Evolutionary conservation across 2,329 filamentous ascomycete species (phyloP).

Genomic region (Fusarium piperis): DNA sequence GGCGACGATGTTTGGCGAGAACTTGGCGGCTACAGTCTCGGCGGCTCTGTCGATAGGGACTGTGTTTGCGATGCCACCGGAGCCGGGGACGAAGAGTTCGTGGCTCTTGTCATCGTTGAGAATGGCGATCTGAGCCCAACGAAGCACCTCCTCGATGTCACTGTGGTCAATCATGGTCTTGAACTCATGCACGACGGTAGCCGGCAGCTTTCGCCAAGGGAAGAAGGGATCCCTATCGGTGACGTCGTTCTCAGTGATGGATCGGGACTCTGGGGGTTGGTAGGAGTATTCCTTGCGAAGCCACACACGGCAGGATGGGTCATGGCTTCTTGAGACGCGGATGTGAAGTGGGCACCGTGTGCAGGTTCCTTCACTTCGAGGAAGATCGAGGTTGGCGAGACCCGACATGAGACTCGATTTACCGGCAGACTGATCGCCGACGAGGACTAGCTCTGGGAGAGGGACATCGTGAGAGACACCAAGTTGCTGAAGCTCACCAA

Average conservation of each 20-base stretch:
- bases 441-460: slow-evolving; percentile 81
- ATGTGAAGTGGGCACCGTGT: slow-evolving; percentile 86
- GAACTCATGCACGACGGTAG: slow-evolving; percentile 65
- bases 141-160: slow-evolving; percentile 73
- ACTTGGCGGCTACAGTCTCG: slow-evolving; percentile 66
- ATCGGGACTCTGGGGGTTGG: slow-evolving; percentile 50
- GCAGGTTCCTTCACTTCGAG: slow-evolving; percentile 76
- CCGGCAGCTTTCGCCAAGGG: slow-evolving; percentile 68
- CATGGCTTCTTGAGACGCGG: slow-evolving; percentile 65
- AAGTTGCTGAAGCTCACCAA: slow-evolving; percentile 75
- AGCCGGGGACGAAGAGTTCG: slow-evolving; percentile 63
- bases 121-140: slow-evolving; percentile 80
- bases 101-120: slow-evolving; percentile 71
- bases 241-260: slow-evolving; percentile 57
- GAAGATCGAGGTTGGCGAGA: slow-evolving; percentile 75
- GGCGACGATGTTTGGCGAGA: slow-evolving; percentile 83
- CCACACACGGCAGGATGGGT: slow-evolving; percentile 76
- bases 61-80: slow-evolving; percentile 54
- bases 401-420: slow-evolving; percentile 78
- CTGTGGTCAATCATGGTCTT: slow-evolving; percentile 68
- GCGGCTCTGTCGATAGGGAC: slow-evolving; percentile 48
- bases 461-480: slow-evolving; percentile 77
- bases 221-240: slow-evolving; percentile 66
- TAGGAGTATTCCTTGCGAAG: slow-evolving; percentile 73
- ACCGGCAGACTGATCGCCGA: slow-evolving; percentile 86